Conservation (phyloP, 2,329 filamentous ascomycete genomes). For the Teratosphaeria zuluensis region DNA sequence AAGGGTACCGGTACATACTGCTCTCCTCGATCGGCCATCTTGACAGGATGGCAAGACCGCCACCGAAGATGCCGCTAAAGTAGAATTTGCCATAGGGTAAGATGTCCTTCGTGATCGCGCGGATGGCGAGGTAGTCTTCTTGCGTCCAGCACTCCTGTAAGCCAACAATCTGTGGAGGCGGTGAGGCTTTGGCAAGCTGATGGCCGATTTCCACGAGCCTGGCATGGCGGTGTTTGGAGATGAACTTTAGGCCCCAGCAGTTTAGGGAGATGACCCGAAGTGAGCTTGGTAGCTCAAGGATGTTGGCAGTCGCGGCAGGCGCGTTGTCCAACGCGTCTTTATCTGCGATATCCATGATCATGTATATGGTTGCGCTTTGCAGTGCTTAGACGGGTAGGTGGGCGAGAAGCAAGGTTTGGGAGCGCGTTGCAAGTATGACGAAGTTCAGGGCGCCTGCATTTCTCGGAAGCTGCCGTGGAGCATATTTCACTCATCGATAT, state of each 20-base stretch:
- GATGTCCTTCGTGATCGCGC: constrained; percentile 59
- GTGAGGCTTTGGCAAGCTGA: constrained; percentile 59
- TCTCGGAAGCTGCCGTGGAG: background rate
- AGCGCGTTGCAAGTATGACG: background rate
- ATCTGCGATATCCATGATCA: background rate
- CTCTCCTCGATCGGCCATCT: constrained; percentile 88
- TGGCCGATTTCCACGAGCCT: constrained; percentile 77
- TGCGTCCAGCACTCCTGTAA: constrained; percentile 93
- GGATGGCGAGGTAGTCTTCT: constrained; percentile 71
- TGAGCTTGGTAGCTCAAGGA: constrained; percentile 4
- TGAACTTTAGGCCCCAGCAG: constrained; percentile 90
- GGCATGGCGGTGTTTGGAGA: constrained; percentile 66
- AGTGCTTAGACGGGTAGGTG: background rate
- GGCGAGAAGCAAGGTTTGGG: background rate
- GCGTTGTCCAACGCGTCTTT: background rate
- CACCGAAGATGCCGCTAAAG: constrained; percentile 77
- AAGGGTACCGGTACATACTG: constrained; percentile 74
- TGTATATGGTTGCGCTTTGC: background rate
- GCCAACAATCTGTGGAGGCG: constrained; percentile 74
- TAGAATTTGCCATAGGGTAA: constrained; percentile 93
- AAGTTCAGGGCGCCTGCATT: background rate
- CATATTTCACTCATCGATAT: background rate
- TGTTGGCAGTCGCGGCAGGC: background rate
- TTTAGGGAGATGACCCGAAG: constrained; percentile 81
- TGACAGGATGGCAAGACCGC: constrained; percentile 78